Evolutionary conservation across 768 basidiomycete genomes (phyloP), one percentile per base, ranked within the genome.

Genomic region (Favolaschia claudopus): DNA sequence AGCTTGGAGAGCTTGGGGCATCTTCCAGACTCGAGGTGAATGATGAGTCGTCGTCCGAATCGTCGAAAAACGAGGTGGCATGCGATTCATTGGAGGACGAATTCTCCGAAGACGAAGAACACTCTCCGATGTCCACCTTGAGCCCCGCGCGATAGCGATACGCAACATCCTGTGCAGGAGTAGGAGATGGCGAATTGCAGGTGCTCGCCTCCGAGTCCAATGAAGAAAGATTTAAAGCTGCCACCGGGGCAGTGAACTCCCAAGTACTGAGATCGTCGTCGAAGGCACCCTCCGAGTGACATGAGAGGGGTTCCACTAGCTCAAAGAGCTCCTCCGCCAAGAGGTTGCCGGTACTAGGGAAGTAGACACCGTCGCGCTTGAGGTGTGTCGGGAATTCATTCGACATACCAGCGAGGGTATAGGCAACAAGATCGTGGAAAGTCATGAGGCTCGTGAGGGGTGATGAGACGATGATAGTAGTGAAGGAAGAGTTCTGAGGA

Each of bases 131-230:
- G 27, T 69, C 64, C 7, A 72, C 39, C 20, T 70, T 64, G 57
- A 76, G 67, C 24, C 76, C 74, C 20, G 76, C 73, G 42, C 79
- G 76, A 58, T 77, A 80, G 12, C 70, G 71, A 48, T 64, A 60
- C 22, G 65, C 74, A 20, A 81, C 74, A 43, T 77, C 70, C 57
- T 80, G 77, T 14, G 80, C 77, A 24, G 79, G 73, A n/a, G 71
- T 79, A 48, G 70, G 72, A 36, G 58, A 67, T 4, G 67, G 40
- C 20, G 69, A 64, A 32, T 60, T 65, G 45, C 63, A 67, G 43
- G 70, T 70, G 28, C 54, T 65, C 19, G 60, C 62, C 51, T 70
- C 72, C 10, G 70, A 69, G 53, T 54, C 54, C 32, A 67, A 58
- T 17, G 70, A 68, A 15, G 62, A 63, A n/a, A n/a, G n/a, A n/a